Conservation (phyloP, 345 rosid genomes). For the Heritiera fomes region DNA sequence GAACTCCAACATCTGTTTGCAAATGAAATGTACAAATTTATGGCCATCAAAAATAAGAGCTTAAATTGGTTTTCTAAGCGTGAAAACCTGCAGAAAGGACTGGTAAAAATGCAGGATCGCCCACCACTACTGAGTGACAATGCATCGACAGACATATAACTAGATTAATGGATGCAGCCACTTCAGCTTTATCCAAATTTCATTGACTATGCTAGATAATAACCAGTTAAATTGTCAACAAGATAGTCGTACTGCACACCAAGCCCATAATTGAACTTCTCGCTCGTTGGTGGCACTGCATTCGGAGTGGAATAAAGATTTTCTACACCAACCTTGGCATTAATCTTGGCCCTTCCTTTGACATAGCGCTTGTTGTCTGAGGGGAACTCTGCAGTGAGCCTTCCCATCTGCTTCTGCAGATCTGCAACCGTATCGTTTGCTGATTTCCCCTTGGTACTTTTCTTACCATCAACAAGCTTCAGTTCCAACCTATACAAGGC, state of each 20-base stretch:
- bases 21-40: slow-evolving; percentile 30
- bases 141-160: slow-evolving; percentile 23
- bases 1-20: slow-evolving; percentile 1
- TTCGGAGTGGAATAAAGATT: slow-evolving; percentile 45
- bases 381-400: slow-evolving; percentile 90
- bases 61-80: slow-evolving; percentile 22
- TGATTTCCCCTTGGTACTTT: slow-evolving; percentile 70
- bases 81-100: slow-evolving; percentile 25
- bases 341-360: slow-evolving; percentile 66
- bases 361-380: slow-evolving; percentile 69
- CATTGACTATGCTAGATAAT: slow-evolving; percentile 46
- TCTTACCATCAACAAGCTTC: slow-evolving; percentile 92
- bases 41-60: slow-evolving; percentile 17
- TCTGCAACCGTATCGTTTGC: slow-evolving; percentile 80
- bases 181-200: not conserved
- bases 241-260: slow-evolving; percentile 65
- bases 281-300: slow-evolving; percentile 46
- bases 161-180: slow-evolving; percentile 19
- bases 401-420: slow-evolving; percentile 97
- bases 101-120: slow-evolving; percentile 14
- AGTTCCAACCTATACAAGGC: slow-evolving; percentile 92
- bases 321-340: slow-evolving; percentile 42
- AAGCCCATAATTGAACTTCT: slow-evolving; percentile 52
- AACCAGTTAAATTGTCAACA: slow-evolving; percentile 59
- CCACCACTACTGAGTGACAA: slow-evolving; percentile 17